Evolutionary conservation across 2,329 filamentous ascomycete genomes (phyloP), one percentile per base, ranked within the genome.

Genomic region (Fusarium temperatum): DNA sequence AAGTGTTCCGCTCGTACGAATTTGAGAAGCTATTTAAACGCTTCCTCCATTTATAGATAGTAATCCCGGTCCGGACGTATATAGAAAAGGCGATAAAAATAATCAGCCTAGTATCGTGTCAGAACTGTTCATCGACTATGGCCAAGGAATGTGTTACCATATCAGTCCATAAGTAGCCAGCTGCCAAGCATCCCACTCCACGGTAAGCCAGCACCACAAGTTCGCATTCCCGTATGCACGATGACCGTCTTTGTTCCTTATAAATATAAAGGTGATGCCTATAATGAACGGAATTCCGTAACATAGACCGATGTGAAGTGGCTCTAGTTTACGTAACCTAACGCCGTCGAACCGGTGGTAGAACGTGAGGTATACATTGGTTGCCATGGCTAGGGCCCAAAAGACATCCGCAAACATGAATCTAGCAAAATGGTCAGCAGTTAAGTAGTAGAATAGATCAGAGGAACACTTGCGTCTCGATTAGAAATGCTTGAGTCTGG

Each of bases 321-420:
- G 61, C 64, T 66, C 64, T 14, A 66, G 7, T 50, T 44, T 42
- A 20, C 61, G 64, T 11, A 66, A 30, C 5, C 38, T 24, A 1
- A 3, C 17, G 7, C 30, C 42, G n/a, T 66, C 64, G 15, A 66
- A 66, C 50, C 61, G 61, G 26, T 36, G 35, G 8, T 66, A 66
- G 42, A 66, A 66, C 6, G 64, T 66, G 10, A 66, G 64, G 24
- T 66, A 66, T 6, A 66, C 64, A 11, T 66, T 66, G 3, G 64
- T 6, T 1, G 50, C 64, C 64, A 66, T 66, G n/a, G 64, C 61
- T 1, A 66, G 15, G 9, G 64, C 64, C 64, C 61, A 66, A 58
- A 66, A 66, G 12, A 66, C 64, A 50, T 66, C 64, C 0, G 61
- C 64, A 66, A 66, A 66, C 64, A 66, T 66, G 11, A 66, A 66